A percentile compares a stretch with the other conserved stretches of the same genome.
Evolutionary conservation across 345 rosid species (phyloP).

Genomic region (Excoecaria agallocha): DNA sequence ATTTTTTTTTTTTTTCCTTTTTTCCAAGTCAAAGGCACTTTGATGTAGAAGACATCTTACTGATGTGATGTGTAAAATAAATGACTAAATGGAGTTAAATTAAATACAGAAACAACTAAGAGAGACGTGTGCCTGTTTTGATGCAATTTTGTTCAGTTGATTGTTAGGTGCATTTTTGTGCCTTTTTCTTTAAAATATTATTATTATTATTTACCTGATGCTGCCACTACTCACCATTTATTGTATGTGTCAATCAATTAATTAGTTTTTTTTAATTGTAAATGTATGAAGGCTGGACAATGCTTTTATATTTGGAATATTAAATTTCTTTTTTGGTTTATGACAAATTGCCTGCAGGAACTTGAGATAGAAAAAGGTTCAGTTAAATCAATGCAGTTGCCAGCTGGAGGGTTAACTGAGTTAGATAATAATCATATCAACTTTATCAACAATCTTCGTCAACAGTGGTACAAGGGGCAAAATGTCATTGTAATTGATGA

Average conservation of each 20-base stretch:
- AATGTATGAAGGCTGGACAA: not conserved
- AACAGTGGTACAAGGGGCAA: conserved; percentile 28
- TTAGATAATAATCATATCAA: conserved; percentile 21
- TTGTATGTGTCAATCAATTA: not conserved
- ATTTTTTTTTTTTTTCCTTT: not conserved
- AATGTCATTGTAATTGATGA: conserved; percentile 48
- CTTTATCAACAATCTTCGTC: conserved; percentile 29
- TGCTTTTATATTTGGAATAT: not conserved
- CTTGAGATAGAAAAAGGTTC: conserved; percentile 11
- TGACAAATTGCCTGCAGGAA: conserved; percentile 29
- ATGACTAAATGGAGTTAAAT: too few species aligned
- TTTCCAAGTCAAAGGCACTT: not conserved
- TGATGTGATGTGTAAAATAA: not conserved
- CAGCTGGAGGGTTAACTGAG: conserved; percentile 22
- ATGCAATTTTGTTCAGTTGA: not conserved
- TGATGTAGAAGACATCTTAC: not conserved
- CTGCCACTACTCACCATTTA: not conserved
- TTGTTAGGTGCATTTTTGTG: too few species aligned
- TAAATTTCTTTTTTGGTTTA: conserved; percentile 1
- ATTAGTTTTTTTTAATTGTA: not conserved
- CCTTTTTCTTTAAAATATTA: too few species aligned
- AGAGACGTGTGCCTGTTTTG: not conserved
- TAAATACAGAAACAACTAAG: too few species aligned
- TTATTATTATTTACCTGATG: not conserved
- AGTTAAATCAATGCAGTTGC: conserved; percentile 23